Base-by-base conservation (phyloP, 164 flowering plant genomes). In the Warburgia ugandensis region DNA sequence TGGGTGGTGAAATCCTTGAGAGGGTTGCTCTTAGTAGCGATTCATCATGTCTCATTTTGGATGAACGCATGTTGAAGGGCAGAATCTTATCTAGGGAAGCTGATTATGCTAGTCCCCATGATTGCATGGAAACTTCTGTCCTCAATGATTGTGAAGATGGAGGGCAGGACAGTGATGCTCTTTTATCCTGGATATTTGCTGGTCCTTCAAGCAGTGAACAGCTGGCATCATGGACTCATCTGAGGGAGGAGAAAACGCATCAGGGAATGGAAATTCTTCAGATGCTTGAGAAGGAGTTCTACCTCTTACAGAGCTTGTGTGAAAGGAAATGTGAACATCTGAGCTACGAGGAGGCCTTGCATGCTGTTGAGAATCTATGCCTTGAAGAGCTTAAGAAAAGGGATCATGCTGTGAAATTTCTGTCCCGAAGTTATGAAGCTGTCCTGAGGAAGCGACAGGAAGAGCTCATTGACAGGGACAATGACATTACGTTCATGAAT, bases 311-410 rank as follows among this genome's bases (percentile, higher is more conserved):
- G 78, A 73, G 63, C 52, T 67, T 83, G 54, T 83, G 97, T 59
- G 86, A 86, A 64, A 84, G 84, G 58, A 94, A 94, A 65, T 71
- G 80, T 51, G 95, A 83, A 65, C 83, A 78, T 55, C 46, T 81
- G 62, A 77, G 69, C 58, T 86, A 79, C 61, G 94, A 83, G 64
- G 96, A 79, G 69, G 92, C 96, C 31, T 60, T 89, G 72, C 90
- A 81, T 68, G 61, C 70, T 11, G 71, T 89, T 43, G 94, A 89
- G 65, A 82, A 68, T 62, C 84, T 82, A 1, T 79, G 95, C 70
- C 59, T 81, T 49, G 85, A 83, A 63, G 96, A 89, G 63, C 74
- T 83, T 61, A 83, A 76, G 74, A 88, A 72, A 69, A 80, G 87
- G 74, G 97, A 82, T 54, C 69, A 62, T 25, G 52, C 13, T 4